Percentiles rank a stretch among this genome's conserved stretches.
Conservation (phyloP, 305 asterid species). For the Lippia alba region DNA sequence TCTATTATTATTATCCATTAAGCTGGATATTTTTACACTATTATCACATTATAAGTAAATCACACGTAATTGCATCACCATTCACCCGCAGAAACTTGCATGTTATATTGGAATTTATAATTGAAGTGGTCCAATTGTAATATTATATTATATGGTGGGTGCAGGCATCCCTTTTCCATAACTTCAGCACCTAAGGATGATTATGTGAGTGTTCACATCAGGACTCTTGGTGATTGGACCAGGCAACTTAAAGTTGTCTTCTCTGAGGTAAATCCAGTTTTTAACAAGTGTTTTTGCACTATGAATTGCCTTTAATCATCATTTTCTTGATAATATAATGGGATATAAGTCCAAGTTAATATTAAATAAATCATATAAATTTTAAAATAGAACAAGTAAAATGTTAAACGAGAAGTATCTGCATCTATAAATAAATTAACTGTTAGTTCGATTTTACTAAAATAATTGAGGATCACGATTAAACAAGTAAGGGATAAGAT, state of each 20-base stretch:
- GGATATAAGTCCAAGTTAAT: too few species aligned
- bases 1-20: background rate
- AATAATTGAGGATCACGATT: too few species aligned
- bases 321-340: too few species aligned
- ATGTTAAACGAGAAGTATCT: too few species aligned
- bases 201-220: slow-evolving; percentile 81
- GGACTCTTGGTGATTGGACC: slow-evolving; percentile 95
- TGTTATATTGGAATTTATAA: too few species aligned
- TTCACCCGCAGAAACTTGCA: background rate
- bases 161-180: slow-evolving; percentile 95
- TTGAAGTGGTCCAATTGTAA: slow-evolving; percentile 14
- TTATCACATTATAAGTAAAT: background rate
- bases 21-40: slow-evolving; percentile 13
- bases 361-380: too few species aligned
- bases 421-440: too few species aligned
- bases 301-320: too few species aligned
- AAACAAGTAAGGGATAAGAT: too few species aligned
- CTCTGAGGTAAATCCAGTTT: slow-evolving; percentile 57
- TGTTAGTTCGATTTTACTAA: too few species aligned
- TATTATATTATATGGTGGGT: background rate
- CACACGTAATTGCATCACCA: slow-evolving; percentile 1
- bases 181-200: slow-evolving; percentile 91
- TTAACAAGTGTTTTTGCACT: too few species aligned
- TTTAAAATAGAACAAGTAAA: too few species aligned
- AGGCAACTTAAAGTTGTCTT: slow-evolving; percentile 79